A percentile compares a stretch with the other conserved stretches of the same genome.
Conservation (phyloP, 768 basidiomycete genomes). For the Hericium erinaceus region DNA sequence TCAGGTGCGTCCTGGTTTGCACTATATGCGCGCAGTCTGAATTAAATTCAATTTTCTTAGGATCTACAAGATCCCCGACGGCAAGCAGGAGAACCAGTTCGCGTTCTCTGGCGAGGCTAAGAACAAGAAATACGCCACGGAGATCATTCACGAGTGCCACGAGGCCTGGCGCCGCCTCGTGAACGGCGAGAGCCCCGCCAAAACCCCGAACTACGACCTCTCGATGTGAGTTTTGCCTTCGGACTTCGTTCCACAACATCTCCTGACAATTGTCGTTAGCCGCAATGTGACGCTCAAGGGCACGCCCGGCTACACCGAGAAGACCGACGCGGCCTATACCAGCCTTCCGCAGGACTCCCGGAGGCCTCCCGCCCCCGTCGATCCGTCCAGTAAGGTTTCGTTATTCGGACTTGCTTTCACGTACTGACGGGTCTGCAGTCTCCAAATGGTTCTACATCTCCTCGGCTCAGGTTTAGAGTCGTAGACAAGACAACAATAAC, state of each 20-base stretch:
- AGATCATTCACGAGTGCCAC: constrained; percentile 98
- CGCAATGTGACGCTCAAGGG: constrained; percentile 70
- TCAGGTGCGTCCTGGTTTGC: constrained; percentile 49
- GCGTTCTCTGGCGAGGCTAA: constrained; percentile 99
- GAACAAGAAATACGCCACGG: constrained; percentile 98
- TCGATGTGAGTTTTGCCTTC: constrained; percentile 60
- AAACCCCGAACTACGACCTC: constrained; percentile 63
- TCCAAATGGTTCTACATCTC: constrained; percentile 95
- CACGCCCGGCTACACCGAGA: constrained; percentile 59
- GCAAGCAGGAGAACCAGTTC: constrained; percentile 95
- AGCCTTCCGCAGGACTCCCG: constrained; percentile 69
- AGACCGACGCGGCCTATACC: constrained; percentile 55
- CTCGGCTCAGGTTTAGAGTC: constrained; percentile 61
- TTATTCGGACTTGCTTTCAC: not conserved
- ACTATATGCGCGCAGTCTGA: not conserved
- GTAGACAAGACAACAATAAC: not conserved
- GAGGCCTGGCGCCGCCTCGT: constrained; percentile 97
- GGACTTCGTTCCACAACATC: not conserved
- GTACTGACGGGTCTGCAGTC: constrained; percentile 32
- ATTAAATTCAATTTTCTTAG: constrained; percentile 25
- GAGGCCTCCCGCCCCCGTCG: constrained; percentile 80
- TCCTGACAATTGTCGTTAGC: constrained; percentile 30
- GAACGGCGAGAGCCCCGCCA: constrained; percentile 66
- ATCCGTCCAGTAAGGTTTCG: constrained; percentile 70
- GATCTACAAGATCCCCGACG: constrained; percentile 95